phyloP scores from a whole-genome alignment of 1,139 yeast genomes.

The Saccharomyces uvarum region DNA sequence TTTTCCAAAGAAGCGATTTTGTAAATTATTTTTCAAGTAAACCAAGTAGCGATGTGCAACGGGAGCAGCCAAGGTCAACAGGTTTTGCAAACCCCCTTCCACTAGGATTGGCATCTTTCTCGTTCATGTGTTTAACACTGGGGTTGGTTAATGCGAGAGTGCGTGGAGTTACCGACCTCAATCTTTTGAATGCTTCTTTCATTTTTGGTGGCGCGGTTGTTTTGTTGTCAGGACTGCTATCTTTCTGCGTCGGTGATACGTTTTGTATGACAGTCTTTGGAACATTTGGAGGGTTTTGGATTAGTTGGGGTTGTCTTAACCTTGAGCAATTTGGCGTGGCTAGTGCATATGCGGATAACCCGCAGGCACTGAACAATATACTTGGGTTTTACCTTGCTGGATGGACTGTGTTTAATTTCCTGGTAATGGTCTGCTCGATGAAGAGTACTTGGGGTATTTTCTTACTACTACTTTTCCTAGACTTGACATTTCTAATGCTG shows the following conservation, averaged over 20 bases:
- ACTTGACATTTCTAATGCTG: conserved; percentile 46
- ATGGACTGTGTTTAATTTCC: conserved; percentile 54
- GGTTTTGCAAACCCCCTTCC: conserved; percentile 48
- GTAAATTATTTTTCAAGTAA: too few relatives aligned
- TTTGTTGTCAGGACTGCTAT: conserved; percentile 56
- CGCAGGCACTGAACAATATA: conserved; percentile 37
- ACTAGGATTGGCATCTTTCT: conserved; percentile 46
- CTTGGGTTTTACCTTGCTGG: conserved; percentile 51
- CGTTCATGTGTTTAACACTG: conserved; percentile 38
- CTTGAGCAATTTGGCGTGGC: conserved; percentile 47
- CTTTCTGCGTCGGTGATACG: conserved; percentile 52
- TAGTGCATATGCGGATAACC: conserved; percentile 40
- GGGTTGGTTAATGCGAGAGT: conserved; percentile 44
- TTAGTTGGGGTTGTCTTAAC: conserved; percentile 50
- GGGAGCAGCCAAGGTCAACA: not conserved
- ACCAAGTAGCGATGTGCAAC: too few relatives aligned
- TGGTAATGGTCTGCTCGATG: conserved; percentile 47
- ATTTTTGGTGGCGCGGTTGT: conserved; percentile 56
- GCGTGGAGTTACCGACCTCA: conserved; percentile 41
- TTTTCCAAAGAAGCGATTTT: too few relatives aligned
- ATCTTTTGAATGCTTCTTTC: conserved; percentile 41
- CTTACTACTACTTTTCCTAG: conserved; percentile 43
- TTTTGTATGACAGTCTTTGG: conserved; percentile 55
- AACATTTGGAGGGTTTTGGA: conserved; percentile 67
- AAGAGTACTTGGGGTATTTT: conserved; percentile 56